phyloP scores from a whole-genome alignment of 257 asterid species.

The Petunia axillaris region DNA sequence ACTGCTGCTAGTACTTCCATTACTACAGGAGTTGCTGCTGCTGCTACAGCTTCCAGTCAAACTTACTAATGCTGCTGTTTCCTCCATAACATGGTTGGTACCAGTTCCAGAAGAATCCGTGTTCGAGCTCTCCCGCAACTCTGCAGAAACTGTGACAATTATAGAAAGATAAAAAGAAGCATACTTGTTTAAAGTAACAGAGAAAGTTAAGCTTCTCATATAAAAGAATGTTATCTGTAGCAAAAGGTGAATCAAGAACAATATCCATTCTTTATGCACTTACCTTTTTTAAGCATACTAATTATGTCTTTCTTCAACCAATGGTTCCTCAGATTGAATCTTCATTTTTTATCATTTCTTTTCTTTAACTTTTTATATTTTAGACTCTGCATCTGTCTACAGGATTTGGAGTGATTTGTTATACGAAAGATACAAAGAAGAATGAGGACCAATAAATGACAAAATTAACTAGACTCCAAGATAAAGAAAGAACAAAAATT shows the following conservation, averaged over 20 bases:
- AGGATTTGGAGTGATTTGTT: background rate
- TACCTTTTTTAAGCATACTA: conserved; percentile 22
- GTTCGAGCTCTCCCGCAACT: conserved; percentile 45
- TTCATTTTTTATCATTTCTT: conserved; percentile 33
- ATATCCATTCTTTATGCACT: conserved; percentile 37
- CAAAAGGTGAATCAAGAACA: conserved; percentile 38
- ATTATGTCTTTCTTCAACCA: conserved; percentile 46
- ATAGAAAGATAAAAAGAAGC: conserved; percentile 24
- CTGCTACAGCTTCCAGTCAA: conserved; percentile 49
- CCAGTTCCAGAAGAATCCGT: conserved; percentile 37
- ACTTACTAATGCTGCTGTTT: conserved; percentile 40
- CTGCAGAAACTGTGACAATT: conserved; percentile 35
- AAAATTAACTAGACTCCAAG: conserved; percentile 50
- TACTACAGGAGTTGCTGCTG: conserved; percentile 52
- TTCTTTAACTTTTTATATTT: conserved; percentile 28
- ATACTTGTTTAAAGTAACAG: conserved; percentile 28
- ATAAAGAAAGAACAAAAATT: conserved; percentile 39
- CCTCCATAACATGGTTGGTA: conserved; percentile 45
- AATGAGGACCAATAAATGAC: conserved; percentile 61
- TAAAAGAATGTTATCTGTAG: conserved; percentile 36
- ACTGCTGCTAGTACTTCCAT: conserved; percentile 58
- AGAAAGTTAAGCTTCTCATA: conserved; percentile 32
- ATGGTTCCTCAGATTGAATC: conserved; percentile 41
- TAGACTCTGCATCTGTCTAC: conserved; percentile 32
- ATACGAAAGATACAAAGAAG: conserved; percentile 31